Conservation (phyloP, 805 yeast genomes). For the Cyberlindnera meyerae region DNA sequence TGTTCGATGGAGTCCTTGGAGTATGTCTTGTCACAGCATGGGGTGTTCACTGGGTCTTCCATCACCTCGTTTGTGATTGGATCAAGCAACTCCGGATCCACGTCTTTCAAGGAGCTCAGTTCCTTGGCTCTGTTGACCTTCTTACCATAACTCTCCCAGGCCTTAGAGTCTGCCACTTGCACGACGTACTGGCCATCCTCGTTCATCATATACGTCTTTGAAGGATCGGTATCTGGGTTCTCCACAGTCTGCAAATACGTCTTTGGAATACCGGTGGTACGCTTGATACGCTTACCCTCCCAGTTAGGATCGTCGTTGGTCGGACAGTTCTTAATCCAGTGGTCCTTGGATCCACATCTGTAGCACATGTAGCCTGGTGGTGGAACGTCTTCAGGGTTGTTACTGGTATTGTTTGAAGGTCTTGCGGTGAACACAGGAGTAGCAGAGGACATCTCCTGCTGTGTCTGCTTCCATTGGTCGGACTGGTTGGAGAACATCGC, state of each 20-base stretch:
- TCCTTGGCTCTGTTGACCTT: slow-evolving; percentile 32
- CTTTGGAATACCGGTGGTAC: slow-evolving; percentile 97
- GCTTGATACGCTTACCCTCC: slow-evolving; percentile 85
- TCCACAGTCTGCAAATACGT: slow-evolving; percentile 83
- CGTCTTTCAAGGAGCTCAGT: slow-evolving; percentile 26
- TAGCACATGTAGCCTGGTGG: slow-evolving; percentile 97
- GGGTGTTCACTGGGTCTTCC: slow-evolving; percentile 71
- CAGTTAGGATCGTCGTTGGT: slow-evolving; percentile 88
- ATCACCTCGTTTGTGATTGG: slow-evolving; percentile 65
- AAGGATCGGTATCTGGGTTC: slow-evolving; percentile 65
- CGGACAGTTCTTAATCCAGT: slow-evolving; percentile 96
- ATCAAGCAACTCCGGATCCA: slow-evolving; percentile 60
- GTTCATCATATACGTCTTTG: slow-evolving; percentile 69
- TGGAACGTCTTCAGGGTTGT: slow-evolving; percentile 63
- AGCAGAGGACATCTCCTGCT: slow-evolving; percentile 82
- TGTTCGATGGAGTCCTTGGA: slow-evolving; percentile 63
- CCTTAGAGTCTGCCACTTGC: slow-evolving; percentile 88
- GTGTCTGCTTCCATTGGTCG: slow-evolving; percentile 93
- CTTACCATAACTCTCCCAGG: slow-evolving; percentile 86
- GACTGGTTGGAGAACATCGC: slow-evolving; percentile 91
- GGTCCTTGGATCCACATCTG: slow-evolving; percentile 93
- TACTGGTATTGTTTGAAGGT: slow-evolving; percentile 24
- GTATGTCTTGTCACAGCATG: slow-evolving; percentile 64
- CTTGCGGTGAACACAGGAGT: slow-evolving; percentile 60
- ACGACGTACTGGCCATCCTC: slow-evolving; percentile 95